Percentiles rank a stretch among this genome's conserved stretches.
Conservation (phyloP, 208 protist species). For the Tritrichomonas musculus region DNA sequence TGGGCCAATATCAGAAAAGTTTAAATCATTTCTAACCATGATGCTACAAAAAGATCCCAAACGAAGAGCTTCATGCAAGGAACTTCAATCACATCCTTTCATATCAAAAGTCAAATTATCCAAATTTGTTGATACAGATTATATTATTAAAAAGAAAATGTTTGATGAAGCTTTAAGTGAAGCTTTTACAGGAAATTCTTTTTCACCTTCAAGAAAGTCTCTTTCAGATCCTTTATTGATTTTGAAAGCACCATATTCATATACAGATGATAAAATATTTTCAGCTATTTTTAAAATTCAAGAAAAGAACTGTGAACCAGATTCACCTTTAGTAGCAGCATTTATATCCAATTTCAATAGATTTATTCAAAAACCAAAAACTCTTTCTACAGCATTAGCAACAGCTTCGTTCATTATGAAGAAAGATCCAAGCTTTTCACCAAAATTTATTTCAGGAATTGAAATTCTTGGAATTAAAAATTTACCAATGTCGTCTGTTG, state of each 20-base stretch:
- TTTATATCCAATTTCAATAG: not conserved
- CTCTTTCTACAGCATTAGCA: not conserved
- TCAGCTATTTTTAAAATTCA: not conserved
- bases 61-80: not conserved
- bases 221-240: not conserved
- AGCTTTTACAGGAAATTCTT: not conserved
- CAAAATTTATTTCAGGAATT: no score
- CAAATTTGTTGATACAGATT: not conserved
- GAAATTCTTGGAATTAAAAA: not conserved
- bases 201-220: not conserved
- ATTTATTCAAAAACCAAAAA: not conserved
- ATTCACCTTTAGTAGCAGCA: not conserved
- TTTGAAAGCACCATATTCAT: not conserved
- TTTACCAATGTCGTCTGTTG: not conserved
- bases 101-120: not conserved
- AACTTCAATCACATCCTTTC: not conserved
- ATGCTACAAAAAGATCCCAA: not conserved
- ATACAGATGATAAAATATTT: not conserved
- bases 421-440: not conserved
- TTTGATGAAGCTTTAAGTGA: not conserved
- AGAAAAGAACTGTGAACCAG: not conserved
- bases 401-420: not conserved
- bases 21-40: not conserved
- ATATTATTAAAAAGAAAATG: not conserved
- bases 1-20: not conserved